Base-by-base conservation (phyloP, 1,284 basidiomycete genomes). In the Gymnopus androsaceus region DNA sequence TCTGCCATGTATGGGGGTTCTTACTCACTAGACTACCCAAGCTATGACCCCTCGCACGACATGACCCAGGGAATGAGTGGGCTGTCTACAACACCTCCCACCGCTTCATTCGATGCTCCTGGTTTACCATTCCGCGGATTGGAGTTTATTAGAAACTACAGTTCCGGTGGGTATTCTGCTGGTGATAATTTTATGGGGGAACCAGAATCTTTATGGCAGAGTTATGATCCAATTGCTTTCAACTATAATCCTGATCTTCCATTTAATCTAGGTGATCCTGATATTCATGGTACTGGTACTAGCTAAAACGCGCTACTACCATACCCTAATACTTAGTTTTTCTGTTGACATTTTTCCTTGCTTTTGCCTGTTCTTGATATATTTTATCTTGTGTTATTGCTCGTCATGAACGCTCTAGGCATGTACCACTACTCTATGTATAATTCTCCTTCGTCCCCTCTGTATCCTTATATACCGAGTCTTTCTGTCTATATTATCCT, bases 91-190 rank as follows among this genome's bases (percentile, higher is more conserved):
- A 79, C 84, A 14, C 79, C 85, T 5, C 80, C 84, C 3, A 79
- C 78, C 1, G 72, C 83, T 23, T 78, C 80, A 3, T 90, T 90
- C 66, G 76, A 82, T 59, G 81, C 82, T 4, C 75, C 84, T 28
- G 89, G 90, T 28, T 74, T 92, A 27, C 90, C 90, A 0, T 92
- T 92, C 75, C 80, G 83, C 38, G 90, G 88, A 15, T 75, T 92
- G 40, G 90, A 92, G 63, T 92, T 82, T 63, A 85, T 92, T 63
- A 82, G 87, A 60, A 91, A 88, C 64, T 90, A 87, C 66, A 79
- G 76, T 61, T 51, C 57, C 27, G 55, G 52, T 46, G 55, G 75
- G 38, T 77, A 74, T 61, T 57, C 68, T 21, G 65, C 74, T 53
- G 74, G 74, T 59, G 75, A 78, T 47, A 77, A 76, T 65, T 66